Evolutionary conservation across 371 early-diverging fungal species (phyloP).

Genomic region (Mortierella polycephala): DNA sequence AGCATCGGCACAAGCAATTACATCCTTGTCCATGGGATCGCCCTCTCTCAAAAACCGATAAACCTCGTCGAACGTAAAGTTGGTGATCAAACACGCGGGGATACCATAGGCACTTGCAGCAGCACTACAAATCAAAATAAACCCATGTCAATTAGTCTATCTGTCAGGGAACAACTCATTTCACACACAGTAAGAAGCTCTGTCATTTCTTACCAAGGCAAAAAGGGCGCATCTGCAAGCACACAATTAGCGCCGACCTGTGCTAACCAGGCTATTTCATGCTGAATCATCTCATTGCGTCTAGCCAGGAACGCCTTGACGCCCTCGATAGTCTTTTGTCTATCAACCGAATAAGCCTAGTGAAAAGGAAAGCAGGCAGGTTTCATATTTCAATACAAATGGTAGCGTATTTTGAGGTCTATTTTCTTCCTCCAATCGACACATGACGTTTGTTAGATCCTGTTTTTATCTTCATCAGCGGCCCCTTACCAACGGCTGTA

Average conservation of each 20-base stretch:
- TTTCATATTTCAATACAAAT: too few species aligned
- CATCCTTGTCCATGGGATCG: constrained; percentile 64
- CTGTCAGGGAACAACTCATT: too few species aligned
- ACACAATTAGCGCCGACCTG: constrained; percentile 70
- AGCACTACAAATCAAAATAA: constrained; percentile 54
- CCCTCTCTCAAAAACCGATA: constrained; percentile 70
- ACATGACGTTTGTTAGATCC: too few species aligned
- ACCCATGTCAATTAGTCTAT: not conserved
- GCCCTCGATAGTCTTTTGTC: constrained; percentile 67
- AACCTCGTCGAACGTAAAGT: constrained; percentile 84
- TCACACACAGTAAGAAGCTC: too few species aligned
- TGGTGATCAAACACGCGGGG: constrained; percentile 76
- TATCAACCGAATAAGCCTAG: constrained; percentile 75
- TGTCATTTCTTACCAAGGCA: constrained; percentile 64
- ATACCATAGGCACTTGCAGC: constrained; percentile 68
- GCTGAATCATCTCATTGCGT: constrained; percentile 59
- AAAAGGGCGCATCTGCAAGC: constrained; percentile 77
- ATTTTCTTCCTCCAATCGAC: too few species aligned
- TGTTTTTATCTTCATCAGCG: too few species aligned
- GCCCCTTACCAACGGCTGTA: constrained; percentile 65
- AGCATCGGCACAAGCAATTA: constrained; percentile 59
- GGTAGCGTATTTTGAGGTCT: too few species aligned
- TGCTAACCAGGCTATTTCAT: constrained; percentile 66
- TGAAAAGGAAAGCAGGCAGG: too few species aligned
- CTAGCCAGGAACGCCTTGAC: constrained; percentile 61